These are phyloP conservation scores for Podaxis pistillaris DNA, from an alignment of 768 basidiomycete species.

Conservation along the genomic window DNA sequence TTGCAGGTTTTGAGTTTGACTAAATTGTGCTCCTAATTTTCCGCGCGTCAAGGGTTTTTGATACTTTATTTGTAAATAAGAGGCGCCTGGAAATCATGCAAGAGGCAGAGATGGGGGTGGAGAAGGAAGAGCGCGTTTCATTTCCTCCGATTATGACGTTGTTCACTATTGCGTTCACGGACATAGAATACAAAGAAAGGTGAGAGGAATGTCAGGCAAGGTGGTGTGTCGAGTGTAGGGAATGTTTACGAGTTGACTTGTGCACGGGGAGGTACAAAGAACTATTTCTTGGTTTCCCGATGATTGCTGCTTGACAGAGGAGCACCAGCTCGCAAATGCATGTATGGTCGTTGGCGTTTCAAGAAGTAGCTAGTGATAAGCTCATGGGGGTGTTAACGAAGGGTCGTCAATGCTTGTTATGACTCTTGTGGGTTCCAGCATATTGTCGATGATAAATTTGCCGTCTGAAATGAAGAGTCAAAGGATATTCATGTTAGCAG, in stretches of 20 bases:
- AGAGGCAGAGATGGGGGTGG: neutral
- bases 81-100: no score
- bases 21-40: no score
- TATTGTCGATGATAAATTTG: constrained; percentile 41
- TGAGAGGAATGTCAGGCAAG: constrained; percentile 1
- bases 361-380: neutral
- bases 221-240: constrained; percentile 1
- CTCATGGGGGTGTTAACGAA: neutral
- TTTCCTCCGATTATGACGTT: neutral
- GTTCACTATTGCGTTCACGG: neutral
- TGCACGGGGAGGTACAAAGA: neutral
- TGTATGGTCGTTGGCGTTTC: neutral
- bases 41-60: no score
- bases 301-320: neutral
- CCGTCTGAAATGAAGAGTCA: constrained; percentile 36
- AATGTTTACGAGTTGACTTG: neutral
- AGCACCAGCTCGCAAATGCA: neutral
- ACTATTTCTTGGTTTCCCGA: neutral
- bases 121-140: no score
- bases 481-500: neutral
- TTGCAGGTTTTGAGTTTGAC: no score
- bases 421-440: constrained; percentile 42
- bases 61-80: no score
- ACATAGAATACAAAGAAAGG: neutral
- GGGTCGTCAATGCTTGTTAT: constrained; percentile 31